Percentiles rank a stretch among this genome's conserved stretches.
Conservation (phyloP, 1,139 yeast genomes). For the Blastobotrys apis region DNA sequence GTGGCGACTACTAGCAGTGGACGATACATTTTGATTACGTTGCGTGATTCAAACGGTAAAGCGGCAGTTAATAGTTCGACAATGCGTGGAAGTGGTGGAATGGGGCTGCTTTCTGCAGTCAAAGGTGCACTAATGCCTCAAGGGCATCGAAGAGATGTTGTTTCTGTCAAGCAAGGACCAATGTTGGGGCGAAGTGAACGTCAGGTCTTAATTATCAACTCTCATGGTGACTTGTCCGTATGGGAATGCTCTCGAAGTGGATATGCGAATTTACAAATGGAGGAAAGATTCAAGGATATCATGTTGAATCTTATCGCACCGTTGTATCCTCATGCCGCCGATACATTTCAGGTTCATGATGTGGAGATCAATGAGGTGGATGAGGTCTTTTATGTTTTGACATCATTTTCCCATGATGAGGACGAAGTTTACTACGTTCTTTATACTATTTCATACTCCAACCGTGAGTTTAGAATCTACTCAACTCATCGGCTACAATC, state of each 20-base stretch:
- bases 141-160: constrained; percentile 46
- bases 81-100: constrained; percentile 30
- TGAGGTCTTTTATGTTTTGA: constrained; percentile 48
- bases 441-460: constrained; percentile 53
- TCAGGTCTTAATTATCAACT: constrained; percentile 40
- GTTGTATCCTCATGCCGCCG: constrained; percentile 42
- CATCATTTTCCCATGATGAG: constrained; percentile 38
- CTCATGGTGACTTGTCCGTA: constrained; percentile 42
- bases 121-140: constrained; percentile 30
- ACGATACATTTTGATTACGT: constrained; percentile 56
- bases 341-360: constrained; percentile 50
- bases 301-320: constrained; percentile 40
- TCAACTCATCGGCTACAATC: constrained; percentile 58
- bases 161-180: constrained; percentile 57
- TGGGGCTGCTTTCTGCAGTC: constrained; percentile 32
- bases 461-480: constrained; percentile 50
- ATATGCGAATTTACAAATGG: constrained; percentile 38
- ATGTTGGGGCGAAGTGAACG: constrained; percentile 51
- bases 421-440: constrained; percentile 44
- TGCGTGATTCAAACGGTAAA: constrained; percentile 67
- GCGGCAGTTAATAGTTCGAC: constrained; percentile 35
- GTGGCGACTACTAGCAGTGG: constrained; percentile 68
- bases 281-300: constrained; percentile 35
- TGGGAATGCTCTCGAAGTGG: constrained; percentile 49
- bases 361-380: constrained; percentile 34